phyloP scores from a whole-genome alignment of 768 basidiomycete species.

The Rhodotorula sphaerocarpa region DNA sequence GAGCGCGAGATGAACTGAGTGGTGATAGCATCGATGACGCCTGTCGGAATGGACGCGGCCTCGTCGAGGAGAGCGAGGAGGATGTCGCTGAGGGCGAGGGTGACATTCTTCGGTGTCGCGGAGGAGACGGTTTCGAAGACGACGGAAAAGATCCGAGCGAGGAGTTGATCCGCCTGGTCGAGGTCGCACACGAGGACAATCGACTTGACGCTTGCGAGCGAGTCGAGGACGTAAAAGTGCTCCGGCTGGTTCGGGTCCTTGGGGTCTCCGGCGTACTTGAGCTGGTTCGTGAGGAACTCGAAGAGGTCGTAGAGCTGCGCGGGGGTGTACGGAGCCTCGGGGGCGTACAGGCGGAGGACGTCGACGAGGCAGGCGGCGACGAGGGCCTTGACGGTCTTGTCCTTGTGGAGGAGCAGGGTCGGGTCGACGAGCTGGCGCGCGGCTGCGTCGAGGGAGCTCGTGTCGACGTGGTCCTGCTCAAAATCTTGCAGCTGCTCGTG shows the following conservation, averaged over 20 bases:
- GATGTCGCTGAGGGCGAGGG: conserved; percentile 79
- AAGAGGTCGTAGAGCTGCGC: conserved; percentile 84
- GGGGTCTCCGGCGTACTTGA: conserved; percentile 43
- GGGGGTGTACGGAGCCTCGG: conserved; percentile 89
- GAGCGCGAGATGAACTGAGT: conserved; percentile 67
- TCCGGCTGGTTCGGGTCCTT: conserved; percentile 71
- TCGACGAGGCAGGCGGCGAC: conserved; percentile 91
- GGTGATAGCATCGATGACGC: conserved; percentile 72
- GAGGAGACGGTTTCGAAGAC: conserved; percentile 68
- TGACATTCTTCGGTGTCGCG: conserved; percentile 67
- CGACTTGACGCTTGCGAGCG: conserved; percentile 85
- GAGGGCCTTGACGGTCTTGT: conserved; percentile 90
- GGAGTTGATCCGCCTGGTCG: conserved; percentile 67
- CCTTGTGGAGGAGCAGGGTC: conserved; percentile 82
- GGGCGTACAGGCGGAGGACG: conserved; percentile 83
- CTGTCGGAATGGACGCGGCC: conserved; percentile 61
- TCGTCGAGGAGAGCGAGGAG: conserved; percentile 85
- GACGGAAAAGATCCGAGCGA: conserved; percentile 71
- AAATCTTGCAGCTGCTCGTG: conserved; percentile 57
- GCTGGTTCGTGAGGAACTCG: conserved; percentile 86
- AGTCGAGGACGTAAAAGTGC: conserved; percentile 91
- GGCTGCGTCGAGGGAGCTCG: conserved; percentile 58
- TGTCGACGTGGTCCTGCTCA: conserved; percentile 81
- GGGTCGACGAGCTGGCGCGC: conserved; percentile 71
- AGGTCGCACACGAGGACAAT: conserved; percentile 89